Evolutionary conservation across 2,329 filamentous ascomycete species (phyloP).

Genomic region (Cladosporium sphaerospermum): DNA sequence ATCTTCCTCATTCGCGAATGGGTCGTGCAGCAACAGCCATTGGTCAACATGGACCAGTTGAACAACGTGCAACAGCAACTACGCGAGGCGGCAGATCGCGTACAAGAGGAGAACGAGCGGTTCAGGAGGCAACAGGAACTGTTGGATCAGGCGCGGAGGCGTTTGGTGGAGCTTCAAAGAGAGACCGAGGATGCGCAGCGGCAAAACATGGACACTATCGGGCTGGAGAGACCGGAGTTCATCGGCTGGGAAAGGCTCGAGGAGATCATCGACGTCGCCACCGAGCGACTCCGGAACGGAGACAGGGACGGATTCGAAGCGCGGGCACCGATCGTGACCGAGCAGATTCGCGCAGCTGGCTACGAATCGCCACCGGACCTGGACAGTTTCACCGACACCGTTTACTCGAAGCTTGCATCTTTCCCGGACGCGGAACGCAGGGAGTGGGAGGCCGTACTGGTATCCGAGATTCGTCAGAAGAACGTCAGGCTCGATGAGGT

Average conservation of each 20-base stretch:
- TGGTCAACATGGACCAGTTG: conserved; percentile 55
- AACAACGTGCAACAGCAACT: conserved; percentile 22
- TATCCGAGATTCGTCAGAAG: conserved; percentile 12
- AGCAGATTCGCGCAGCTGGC: conserved; percentile 21
- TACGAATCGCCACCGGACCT: conserved; percentile 11
- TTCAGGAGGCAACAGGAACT: conserved; percentile 23
- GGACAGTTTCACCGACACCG: conserved; percentile 19
- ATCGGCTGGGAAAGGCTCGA: conserved; percentile 23
- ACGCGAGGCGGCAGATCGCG: conserved; percentile 20
- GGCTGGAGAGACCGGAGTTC: conserved; percentile 15
- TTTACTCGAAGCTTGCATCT: conserved; percentile 19
- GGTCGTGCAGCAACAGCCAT: conserved; percentile 95
- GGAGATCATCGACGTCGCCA: conserved; percentile 23
- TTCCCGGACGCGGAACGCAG: conserved; percentile 18
- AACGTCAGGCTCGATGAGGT: not conserved
- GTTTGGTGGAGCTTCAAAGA: conserved; percentile 22
- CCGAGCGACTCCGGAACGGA: conserved; percentile 14
- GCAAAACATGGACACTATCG: conserved; percentile 17
- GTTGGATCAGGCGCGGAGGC: conserved; percentile 22
- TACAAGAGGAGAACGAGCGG: conserved; percentile 23
- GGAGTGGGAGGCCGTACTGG: conserved; percentile 23
- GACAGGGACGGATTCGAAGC: conserved; percentile 11
- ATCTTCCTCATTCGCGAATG: conserved; percentile 95
- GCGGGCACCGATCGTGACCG: conserved; percentile 12
- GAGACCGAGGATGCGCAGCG: conserved; percentile 13